These are phyloP conservation scores for Fusarium agapanthi DNA, from an alignment of 2,329 filamentous ascomycete species.

Conservation along the genomic window DNA sequence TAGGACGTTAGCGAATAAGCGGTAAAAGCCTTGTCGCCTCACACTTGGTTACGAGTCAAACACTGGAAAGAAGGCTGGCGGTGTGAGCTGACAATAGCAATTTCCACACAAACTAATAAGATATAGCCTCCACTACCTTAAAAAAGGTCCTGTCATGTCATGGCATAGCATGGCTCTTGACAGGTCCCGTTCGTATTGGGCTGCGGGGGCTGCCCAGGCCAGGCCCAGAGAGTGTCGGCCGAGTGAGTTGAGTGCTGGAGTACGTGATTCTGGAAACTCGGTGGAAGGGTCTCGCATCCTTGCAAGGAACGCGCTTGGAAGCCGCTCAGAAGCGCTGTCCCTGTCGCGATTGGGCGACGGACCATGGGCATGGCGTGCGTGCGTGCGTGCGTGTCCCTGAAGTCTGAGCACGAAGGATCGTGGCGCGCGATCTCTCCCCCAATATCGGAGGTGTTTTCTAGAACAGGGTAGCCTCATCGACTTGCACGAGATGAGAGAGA, in stretches of 20 bases:
- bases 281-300: slow-evolving; percentile 34
- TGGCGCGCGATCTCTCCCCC: slow-evolving; percentile 28
- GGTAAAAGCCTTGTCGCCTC: background rate
- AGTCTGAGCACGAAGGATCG: slow-evolving; percentile 27
- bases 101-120: slow-evolving; percentile 10
- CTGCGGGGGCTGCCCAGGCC: slow-evolving; percentile 8
- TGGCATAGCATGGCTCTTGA: slow-evolving; percentile 1
- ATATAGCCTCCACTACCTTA: slow-evolving; percentile 6
- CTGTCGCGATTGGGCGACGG: slow-evolving; percentile 17
- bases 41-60: background rate
- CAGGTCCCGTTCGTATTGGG: slow-evolving; percentile 14
- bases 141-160: background rate
- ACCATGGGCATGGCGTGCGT: slow-evolving; percentile 6
- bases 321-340: slow-evolving; percentile 28
- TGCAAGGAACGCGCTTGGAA: slow-evolving; percentile 38
- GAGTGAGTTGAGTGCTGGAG: slow-evolving; percentile 8
- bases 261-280: slow-evolving; percentile 35
- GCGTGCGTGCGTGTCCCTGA: background rate
- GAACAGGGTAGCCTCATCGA: slow-evolving; percentile 35
- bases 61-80: slow-evolving; percentile 1
- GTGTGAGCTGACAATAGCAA: slow-evolving; percentile 7
- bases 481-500: slow-evolving; percentile 1
- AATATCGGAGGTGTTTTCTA: slow-evolving; percentile 38
- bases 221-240: slow-evolving; percentile 28
- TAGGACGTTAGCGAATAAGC: background rate